These are phyloP conservation scores for Bacterosira constricta DNA, from an alignment of 108 stramenopile species.

Conservation along the genomic window DNA sequence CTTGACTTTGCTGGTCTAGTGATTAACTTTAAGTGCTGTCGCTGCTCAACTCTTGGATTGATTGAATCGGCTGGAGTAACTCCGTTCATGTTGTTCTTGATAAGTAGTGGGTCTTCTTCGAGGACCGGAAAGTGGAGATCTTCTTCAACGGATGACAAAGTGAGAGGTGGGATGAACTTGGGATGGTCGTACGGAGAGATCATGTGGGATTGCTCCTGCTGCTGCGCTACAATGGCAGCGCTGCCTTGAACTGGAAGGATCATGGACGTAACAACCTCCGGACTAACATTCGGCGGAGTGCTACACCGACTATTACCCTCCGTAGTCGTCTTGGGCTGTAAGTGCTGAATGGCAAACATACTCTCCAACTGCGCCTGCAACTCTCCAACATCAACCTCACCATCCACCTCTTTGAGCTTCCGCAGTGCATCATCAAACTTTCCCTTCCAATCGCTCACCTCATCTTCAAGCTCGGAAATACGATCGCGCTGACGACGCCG, in stretches of 20 bases:
- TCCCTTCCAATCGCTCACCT: slow-evolving; percentile 72
- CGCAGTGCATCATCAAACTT: slow-evolving; percentile 74
- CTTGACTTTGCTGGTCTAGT: slow-evolving; percentile 88
- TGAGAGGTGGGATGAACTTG: slow-evolving; percentile 7
- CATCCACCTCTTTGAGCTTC: slow-evolving; percentile 61
- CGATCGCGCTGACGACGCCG: slow-evolving; percentile 79
- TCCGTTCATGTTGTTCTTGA: slow-evolving; percentile 3
- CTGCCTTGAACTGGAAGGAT: neutral
- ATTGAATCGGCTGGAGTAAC: neutral
- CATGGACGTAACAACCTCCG: too few relatives aligned
- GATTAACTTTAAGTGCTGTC: slow-evolving; percentile 82
- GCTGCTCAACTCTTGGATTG: slow-evolving; percentile 51
- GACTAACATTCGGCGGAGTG: too few relatives aligned
- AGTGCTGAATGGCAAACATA: slow-evolving; percentile 1
- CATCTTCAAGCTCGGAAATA: slow-evolving; percentile 79
- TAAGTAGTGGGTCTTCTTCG: slow-evolving; percentile 5
- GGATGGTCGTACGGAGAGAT: slow-evolving; percentile 14
- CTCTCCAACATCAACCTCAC: slow-evolving; percentile 16
- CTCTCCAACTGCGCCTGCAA: slow-evolving; percentile 13
- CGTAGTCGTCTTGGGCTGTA: neutral
- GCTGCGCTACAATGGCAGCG: neutral
- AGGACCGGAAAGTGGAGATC: slow-evolving; percentile 23
- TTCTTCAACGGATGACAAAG: neutral
- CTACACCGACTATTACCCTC: neutral
- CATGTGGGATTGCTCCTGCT: slow-evolving; percentile 12